phyloP scores from a whole-genome alignment of 2,329 filamentous ascomycete species.

The Hymenoscyphus linearis region DNA sequence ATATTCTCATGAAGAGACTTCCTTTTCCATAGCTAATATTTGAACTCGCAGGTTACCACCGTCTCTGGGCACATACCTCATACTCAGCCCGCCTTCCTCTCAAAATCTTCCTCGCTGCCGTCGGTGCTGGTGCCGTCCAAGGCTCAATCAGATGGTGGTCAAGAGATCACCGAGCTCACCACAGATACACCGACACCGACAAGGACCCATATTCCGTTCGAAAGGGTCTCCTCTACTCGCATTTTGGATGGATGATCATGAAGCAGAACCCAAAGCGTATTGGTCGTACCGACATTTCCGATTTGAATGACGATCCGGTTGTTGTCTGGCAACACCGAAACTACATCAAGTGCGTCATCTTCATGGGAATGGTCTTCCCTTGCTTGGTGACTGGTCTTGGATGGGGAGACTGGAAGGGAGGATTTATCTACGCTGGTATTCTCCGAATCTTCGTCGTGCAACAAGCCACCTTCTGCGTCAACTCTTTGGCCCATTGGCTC shows the following conservation, averaged over 20 bases:
- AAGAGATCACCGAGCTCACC: constrained; percentile 79
- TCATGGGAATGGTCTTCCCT: constrained; percentile 73
- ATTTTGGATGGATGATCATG: constrained; percentile 88
- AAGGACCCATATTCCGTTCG: constrained; percentile 89
- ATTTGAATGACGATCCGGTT: constrained; percentile 79
- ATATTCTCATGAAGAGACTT: not conserved
- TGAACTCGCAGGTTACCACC: constrained; percentile 56
- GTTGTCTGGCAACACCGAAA: constrained; percentile 85
- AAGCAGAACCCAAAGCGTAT: constrained; percentile 90
- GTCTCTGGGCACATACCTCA: constrained; percentile 80
- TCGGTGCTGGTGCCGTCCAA: constrained; percentile 78
- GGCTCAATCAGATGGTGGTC: constrained; percentile 89
- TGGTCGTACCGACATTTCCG: constrained; percentile 81
- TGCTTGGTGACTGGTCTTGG: constrained; percentile 68
- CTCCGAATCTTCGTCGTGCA: constrained; percentile 85
- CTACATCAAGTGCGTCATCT: constrained; percentile 74
- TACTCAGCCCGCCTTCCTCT: constrained; percentile 74
- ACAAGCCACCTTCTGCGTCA: constrained; percentile 90
- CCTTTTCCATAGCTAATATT: not conserved
- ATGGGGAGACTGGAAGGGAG: constrained; percentile 78
- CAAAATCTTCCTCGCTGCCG: constrained; percentile 74
- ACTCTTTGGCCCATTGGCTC: constrained; percentile 85
- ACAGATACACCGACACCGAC: constrained; percentile 87
- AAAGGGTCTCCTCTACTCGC: constrained; percentile 80
- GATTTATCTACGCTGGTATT: constrained; percentile 80